Base-by-base conservation (phyloP, 1,139 yeast genomes). In the Kurtzmaniella quercitrusa region DNA sequence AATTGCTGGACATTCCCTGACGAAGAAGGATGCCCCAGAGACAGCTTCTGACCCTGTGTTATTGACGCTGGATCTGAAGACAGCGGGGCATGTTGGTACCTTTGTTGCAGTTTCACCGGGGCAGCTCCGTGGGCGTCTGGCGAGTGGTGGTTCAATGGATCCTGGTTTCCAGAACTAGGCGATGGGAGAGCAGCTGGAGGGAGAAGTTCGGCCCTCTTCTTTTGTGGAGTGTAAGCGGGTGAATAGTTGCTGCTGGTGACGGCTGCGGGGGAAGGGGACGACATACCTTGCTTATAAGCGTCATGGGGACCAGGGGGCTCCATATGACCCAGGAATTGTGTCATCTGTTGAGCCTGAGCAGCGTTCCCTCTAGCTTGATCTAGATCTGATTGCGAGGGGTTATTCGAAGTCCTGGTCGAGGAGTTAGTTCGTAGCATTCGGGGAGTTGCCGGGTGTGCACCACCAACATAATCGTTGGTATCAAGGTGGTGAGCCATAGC, bases 391-490 rank as follows among this genome's bases (percentile, higher is more conserved):
- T 36, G 38, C 6, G 24, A 36, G 43, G 56, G 51, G 42, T 60
- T 37, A 45, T 53, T 44, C 44, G 62, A 43, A 53, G 49, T 49
- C 42, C 60, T 64, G 46, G 66, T 50, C 39, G 68, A 61, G 34
- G 73, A 70, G 50, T 73, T 70, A 11, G 73, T 79, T 48, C 89
- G 71, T 53, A 85, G 66, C 93, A 85, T 85, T 54, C 91, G 67
- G n/a, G 90, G 86, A 1, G 91, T 83, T 2, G 91, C 91, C 2
- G 89, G 90, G 43, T 66, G 73, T 23, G 56, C 58, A 8, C 62
- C 55, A 27, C 31, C 31, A 27, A 27, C 31, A 17, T 47, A 46
- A 10, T 25, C 39, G 15, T 34, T 14, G 37, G 37, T 11, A 37
- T 34, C 29, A 25, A 25, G 10, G 25, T 23, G 38, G 25, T 39